Evolutionary conservation across 2,329 filamentous ascomycete species (phyloP).

Genomic region (Apiospora saccharicola): DNA sequence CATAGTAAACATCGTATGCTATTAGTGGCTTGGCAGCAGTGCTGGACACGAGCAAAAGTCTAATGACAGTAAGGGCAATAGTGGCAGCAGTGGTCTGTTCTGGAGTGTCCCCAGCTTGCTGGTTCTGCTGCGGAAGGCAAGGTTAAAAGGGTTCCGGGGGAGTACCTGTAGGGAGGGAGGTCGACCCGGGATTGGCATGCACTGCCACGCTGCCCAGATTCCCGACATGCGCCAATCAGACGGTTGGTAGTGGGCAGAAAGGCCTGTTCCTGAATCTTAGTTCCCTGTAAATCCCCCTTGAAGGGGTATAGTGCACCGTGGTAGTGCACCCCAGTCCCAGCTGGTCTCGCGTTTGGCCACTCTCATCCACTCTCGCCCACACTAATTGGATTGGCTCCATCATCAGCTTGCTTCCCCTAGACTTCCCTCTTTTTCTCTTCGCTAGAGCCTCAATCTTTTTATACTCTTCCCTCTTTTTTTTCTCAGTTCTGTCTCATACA

Average conservation of each 20-base stretch:
- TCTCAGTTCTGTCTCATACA: constrained; percentile 11
- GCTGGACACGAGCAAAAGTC: constrained; percentile 3
- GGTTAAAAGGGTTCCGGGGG: background rate
- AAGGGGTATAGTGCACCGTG: background rate
- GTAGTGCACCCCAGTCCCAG: background rate
- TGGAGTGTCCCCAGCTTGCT: background rate
- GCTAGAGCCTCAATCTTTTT: constrained; percentile 14
- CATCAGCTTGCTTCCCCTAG: constrained; percentile 7
- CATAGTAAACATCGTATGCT: background rate
- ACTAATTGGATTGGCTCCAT: background rate
- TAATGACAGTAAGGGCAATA: constrained; percentile 11
- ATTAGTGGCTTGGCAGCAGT: constrained; percentile 4
- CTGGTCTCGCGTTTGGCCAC: constrained; percentile 13
- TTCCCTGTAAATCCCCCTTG: background rate
- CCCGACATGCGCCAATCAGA: background rate
- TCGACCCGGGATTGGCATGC: background rate
- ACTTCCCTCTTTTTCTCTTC: background rate
- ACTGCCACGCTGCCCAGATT: constrained; percentile 16
- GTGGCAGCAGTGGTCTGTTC: background rate
- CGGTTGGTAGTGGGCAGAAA: background rate
- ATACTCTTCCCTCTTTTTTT: constrained; percentile 11
- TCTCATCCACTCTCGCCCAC: background rate
- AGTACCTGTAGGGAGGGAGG: background rate
- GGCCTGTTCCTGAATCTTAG: constrained; percentile 16
- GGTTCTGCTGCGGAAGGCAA: background rate